Percentiles rank a stretch among this genome's conserved stretches.
Evolutionary conservation across 257 asterid genomes (phyloP).

Genomic region (Cruciata laevipes): DNA sequence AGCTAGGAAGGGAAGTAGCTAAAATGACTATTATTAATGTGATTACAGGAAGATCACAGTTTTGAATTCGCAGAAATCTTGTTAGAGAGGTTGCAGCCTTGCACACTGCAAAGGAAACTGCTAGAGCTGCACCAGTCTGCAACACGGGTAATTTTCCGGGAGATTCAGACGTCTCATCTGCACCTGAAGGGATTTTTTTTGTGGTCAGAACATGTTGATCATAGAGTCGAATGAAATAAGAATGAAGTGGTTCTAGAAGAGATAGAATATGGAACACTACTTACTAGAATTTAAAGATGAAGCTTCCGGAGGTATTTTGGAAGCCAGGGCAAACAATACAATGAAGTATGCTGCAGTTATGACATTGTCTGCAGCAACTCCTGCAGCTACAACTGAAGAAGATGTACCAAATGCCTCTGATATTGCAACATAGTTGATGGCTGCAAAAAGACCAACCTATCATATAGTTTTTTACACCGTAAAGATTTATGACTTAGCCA

Average conservation of each 20-base stretch:
- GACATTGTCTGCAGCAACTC: slow-evolving; percentile 90
- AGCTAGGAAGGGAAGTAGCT: slow-evolving; percentile 54
- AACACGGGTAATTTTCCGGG: slow-evolving; percentile 42
- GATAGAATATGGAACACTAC: neutral
- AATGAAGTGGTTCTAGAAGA: neutral
- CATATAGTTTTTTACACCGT: neutral
- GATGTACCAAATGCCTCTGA: slow-evolving; percentile 67
- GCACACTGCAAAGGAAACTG: slow-evolving; percentile 64
- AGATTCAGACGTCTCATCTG: slow-evolving; percentile 29
- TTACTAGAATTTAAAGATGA: slow-evolving; percentile 32
- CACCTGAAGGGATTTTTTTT: slow-evolving; percentile 27
- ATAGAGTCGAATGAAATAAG: no score
- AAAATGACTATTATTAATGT: slow-evolving; percentile 61
- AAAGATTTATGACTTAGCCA: neutral
- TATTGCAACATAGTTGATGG: slow-evolving; percentile 78
- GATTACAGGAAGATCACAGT: slow-evolving; percentile 63
- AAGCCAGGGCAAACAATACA: slow-evolving; percentile 59
- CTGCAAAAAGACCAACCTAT: slow-evolving; percentile 28
- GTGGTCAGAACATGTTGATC: no score
- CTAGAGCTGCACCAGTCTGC: slow-evolving; percentile 56
- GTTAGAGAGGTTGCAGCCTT: slow-evolving; percentile 46
- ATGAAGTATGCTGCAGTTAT: slow-evolving; percentile 66
- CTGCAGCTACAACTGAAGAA: slow-evolving; percentile 75
- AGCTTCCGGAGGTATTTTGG: slow-evolving; percentile 67
- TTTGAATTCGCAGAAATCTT: slow-evolving; percentile 34